Percentiles rank a stretch among this genome's conserved stretches.
Conservation (phyloP, 1,139 yeast genomes). For the Sugiyamaella xylanicola region DNA sequence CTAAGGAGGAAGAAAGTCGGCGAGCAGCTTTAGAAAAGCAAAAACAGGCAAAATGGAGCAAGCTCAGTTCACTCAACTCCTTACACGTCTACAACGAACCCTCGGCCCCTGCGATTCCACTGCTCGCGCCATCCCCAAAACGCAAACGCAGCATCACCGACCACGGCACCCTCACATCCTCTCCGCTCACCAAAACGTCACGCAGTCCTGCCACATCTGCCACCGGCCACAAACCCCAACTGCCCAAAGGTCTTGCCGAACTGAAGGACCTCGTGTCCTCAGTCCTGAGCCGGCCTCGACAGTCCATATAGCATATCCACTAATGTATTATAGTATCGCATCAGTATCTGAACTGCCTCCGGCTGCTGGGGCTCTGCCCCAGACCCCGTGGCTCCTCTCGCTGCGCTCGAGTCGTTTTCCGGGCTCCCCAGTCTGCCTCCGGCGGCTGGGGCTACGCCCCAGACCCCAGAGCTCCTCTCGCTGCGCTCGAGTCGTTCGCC, state of each 20-base stretch:
- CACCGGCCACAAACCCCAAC: background rate
- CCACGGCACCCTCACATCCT: background rate
- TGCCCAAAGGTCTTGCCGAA: conserved; percentile 23
- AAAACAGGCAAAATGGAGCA: conserved; percentile 15
- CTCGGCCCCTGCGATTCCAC: conserved; percentile 3
- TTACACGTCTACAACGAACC: conserved; percentile 10
- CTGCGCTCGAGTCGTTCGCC: background rate
- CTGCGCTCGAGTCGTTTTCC: background rate
- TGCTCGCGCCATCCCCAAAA: conserved; percentile 3
- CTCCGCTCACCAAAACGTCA: background rate
- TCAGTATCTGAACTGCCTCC: background rate
- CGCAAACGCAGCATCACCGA: conserved; percentile 20
- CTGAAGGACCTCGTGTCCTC: conserved; percentile 22
- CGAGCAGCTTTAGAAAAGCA: conserved; percentile 13
- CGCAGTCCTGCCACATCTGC: conserved; percentile 1
- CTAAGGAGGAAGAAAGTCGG: conserved; percentile 16
- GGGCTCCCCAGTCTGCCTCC: background rate
- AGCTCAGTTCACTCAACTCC: conserved; percentile 16
- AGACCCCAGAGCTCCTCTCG: background rate
- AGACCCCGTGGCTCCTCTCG: background rate
- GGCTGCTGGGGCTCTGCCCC: background rate
- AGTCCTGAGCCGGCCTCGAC: conserved; percentile 11
- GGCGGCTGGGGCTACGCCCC: background rate
- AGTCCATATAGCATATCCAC: background rate
- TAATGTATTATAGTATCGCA: background rate